phyloP scores from a whole-genome alignment of 495 filamentous ascomycete species.

The Xylaria longipes region DNA sequence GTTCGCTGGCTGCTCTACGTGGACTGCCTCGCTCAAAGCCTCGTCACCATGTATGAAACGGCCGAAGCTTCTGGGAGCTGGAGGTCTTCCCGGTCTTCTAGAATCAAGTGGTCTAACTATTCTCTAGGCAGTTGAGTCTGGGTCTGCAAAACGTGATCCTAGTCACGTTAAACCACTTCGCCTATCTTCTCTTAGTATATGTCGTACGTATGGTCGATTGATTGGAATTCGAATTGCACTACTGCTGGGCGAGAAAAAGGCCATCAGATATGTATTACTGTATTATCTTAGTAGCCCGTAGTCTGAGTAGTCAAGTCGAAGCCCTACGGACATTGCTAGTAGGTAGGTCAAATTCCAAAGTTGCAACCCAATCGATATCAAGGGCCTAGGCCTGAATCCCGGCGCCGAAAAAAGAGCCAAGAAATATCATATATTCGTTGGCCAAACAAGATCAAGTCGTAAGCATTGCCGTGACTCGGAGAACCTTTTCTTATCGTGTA shows the following conservation, averaged over 20 bases:
- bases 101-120: neutral
- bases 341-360: neutral
- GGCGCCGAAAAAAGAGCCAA: neutral
- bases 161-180: neutral
- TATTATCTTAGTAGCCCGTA: neutral
- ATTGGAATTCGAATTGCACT: neutral
- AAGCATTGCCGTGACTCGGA: neutral
- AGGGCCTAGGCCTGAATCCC: neutral
- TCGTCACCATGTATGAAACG: neutral
- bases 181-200: neutral
- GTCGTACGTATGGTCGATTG: neutral
- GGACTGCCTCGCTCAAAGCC: neutral
- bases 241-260: neutral
- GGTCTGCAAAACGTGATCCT: neutral
- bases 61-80: neutral
- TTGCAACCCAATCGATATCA: neutral
- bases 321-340: neutral
- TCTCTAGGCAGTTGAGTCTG: neutral
- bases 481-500: neutral
- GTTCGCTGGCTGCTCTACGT: neutral
- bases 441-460: neutral
- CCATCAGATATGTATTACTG: neutral
- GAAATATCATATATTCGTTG: slow-evolving; percentile 3
- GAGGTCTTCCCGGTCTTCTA: neutral
- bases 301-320: neutral